Conservation (phyloP, 176 grass and related monocot species). For the Stipa capillata region DNA sequence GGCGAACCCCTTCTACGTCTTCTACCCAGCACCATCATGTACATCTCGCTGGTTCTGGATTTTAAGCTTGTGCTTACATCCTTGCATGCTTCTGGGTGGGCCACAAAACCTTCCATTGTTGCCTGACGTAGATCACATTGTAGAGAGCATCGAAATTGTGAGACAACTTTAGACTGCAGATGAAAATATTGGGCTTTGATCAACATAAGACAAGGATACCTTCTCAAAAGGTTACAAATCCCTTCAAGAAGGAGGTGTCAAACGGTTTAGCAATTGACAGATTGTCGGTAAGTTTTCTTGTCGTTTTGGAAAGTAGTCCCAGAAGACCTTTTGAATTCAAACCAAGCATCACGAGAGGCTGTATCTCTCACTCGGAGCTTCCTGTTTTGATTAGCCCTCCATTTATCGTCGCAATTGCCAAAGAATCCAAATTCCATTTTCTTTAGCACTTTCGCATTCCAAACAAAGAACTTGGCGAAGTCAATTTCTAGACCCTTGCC, state of each 20-base stretch:
- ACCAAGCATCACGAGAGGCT: background rate
- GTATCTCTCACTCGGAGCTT: background rate
- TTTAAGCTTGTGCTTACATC: background rate
- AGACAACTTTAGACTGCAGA: background rate
- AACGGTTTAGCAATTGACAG: background rate
- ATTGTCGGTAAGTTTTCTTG: background rate
- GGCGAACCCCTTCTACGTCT: background rate
- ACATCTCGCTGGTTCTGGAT: background rate
- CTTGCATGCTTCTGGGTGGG: background rate
- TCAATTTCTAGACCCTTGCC: background rate
- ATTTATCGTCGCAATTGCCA: background rate
- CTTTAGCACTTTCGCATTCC: background rate
- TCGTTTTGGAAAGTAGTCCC: background rate
- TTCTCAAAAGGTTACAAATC: background rate
- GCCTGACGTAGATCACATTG: background rate
- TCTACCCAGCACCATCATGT: background rate
- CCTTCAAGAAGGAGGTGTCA: background rate
- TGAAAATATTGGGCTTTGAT: background rate
- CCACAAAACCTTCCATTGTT: background rate
- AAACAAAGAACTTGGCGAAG: background rate
- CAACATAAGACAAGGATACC: background rate
- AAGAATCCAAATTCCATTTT: background rate
- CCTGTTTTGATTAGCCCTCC: background rate
- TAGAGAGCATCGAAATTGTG: background rate
- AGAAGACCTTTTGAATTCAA: background rate